These are phyloP conservation scores for Aspergillus haitiensis DNA, from an alignment of 495 filamentous ascomycete genomes.

Conservation along the genomic window DNA sequence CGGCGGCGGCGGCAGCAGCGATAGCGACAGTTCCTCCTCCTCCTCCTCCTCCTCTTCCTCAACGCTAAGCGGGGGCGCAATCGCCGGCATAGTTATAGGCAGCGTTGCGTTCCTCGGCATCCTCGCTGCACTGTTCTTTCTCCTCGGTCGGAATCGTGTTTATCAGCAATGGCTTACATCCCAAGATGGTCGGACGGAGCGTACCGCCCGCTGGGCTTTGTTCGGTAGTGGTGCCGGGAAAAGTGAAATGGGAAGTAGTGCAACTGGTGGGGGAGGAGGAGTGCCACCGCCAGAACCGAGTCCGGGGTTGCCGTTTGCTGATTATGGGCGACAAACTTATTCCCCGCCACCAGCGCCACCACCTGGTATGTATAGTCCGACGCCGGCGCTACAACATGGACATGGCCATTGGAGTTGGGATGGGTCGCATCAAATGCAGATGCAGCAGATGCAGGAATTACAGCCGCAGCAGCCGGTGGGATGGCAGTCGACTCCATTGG, in stretches of 20 bases:
- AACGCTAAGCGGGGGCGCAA: slow-evolving; percentile 35
- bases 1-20: slow-evolving; percentile 11
- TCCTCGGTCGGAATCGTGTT: slow-evolving; percentile 40
- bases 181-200: slow-evolving; percentile 33
- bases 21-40: slow-evolving; percentile 14
- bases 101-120: slow-evolving; percentile 33
- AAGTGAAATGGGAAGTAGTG: slow-evolving; percentile 17
- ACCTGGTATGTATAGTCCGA: background rate
- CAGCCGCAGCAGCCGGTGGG: background rate
- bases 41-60: slow-evolving; percentile 3
- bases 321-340: background rate
- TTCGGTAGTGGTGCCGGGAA: slow-evolving; percentile 22
- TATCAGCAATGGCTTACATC: slow-evolving; percentile 42
- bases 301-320: background rate
- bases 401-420: slow-evolving; percentile 1
- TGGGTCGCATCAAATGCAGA: background rate
- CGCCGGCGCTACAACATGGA: background rate
- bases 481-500: slow-evolving; percentile 19
- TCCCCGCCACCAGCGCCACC: background rate
- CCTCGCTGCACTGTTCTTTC: slow-evolving; percentile 40
- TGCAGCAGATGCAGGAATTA: background rate
- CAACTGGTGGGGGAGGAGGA: background rate
- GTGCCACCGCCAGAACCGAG: background rate
- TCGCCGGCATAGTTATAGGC: slow-evolving; percentile 42
- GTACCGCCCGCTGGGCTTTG: slow-evolving; percentile 36